A percentile compares a stretch with the other conserved stretches of the same genome.
Conservation (phyloP, 78 protist species). For the Dictyostelium brefeldianum region DNA sequence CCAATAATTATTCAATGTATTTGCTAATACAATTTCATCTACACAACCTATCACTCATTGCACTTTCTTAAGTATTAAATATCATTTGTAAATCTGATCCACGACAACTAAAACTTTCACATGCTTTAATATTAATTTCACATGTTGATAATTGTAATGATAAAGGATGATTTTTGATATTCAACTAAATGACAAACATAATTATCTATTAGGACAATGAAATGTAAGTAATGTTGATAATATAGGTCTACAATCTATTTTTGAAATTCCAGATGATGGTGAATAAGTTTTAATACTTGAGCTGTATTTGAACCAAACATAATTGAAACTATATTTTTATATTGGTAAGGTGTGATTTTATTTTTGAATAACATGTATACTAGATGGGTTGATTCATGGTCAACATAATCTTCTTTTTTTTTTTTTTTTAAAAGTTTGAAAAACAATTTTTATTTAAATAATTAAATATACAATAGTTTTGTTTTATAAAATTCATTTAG, state of each 20-base stretch:
- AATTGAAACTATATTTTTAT: background rate
- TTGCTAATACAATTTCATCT: conserved; percentile 12
- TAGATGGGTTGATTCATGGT: conserved; percentile 24
- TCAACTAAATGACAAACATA: background rate
- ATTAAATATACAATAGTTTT: no score
- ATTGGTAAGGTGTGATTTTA: background rate
- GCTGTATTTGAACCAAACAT: background rate
- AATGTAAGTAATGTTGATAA: conserved; percentile 27
- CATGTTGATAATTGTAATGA: conserved; percentile 38
- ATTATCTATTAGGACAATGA: conserved; percentile 35
- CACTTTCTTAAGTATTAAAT: conserved; percentile 17
- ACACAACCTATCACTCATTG: background rate
- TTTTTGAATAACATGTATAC: conserved; percentile 12
- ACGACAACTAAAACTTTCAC: conserved; percentile 46
- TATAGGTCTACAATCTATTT: conserved; percentile 37
- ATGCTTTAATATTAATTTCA: background rate
- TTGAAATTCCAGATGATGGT: background rate
- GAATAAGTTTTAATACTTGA: background rate
- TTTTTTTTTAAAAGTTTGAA: no score
- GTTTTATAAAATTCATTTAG: no score
- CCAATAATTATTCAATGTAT: conserved; percentile 30
- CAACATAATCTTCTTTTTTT: no score
- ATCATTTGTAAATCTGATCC: conserved; percentile 46
- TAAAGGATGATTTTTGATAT: background rate
- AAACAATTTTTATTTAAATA: no score